Conservation (phyloP, 176 grass and related monocot species). For the Musa beccarii region DNA sequence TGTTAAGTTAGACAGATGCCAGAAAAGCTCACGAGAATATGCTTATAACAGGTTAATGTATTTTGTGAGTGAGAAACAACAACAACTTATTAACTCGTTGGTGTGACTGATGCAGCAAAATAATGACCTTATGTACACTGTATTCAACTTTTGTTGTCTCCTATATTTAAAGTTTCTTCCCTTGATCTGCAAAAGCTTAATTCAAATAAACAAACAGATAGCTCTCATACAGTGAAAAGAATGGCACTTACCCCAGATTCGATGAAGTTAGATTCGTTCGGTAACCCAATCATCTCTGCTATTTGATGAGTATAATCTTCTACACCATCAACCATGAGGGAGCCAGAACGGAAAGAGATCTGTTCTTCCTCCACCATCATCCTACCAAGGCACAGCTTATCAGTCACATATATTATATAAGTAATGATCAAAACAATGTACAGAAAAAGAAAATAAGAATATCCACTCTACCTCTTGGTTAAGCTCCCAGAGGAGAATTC, state of each 20-base stretch:
- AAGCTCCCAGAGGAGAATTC: conserved; percentile 98
- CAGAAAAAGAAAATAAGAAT: neutral
- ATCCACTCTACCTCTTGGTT: conserved; percentile 56
- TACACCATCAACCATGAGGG: conserved; percentile 81
- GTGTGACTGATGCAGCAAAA: too few relatives aligned
- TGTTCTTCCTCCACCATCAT: conserved; percentile 99
- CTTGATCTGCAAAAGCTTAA: neutral
- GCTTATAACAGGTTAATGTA: too few relatives aligned
- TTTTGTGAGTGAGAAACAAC: too few relatives aligned
- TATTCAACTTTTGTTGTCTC: too few relatives aligned
- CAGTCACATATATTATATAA: conserved; percentile 15
- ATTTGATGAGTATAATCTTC: conserved; percentile 97
- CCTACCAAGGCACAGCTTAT: conserved; percentile 34
- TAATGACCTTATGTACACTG: neutral
- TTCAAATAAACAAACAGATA: neutral
- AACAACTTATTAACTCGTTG: too few relatives aligned
- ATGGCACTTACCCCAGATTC: conserved; percentile 64
- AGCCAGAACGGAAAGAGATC: conserved; percentile 82
- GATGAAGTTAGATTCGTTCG: conserved; percentile 92
- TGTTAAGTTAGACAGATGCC: neutral
- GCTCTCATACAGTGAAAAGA: neutral
- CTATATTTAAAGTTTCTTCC: too few relatives aligned
- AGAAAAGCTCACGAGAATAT: too few relatives aligned
- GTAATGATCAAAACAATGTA: neutral
- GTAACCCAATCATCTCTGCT: conserved; percentile 93